Evolutionary conservation across 1,284 basidiomycete species (phyloP).

Genomic region (Lignosus rhinocerotis): DNA sequence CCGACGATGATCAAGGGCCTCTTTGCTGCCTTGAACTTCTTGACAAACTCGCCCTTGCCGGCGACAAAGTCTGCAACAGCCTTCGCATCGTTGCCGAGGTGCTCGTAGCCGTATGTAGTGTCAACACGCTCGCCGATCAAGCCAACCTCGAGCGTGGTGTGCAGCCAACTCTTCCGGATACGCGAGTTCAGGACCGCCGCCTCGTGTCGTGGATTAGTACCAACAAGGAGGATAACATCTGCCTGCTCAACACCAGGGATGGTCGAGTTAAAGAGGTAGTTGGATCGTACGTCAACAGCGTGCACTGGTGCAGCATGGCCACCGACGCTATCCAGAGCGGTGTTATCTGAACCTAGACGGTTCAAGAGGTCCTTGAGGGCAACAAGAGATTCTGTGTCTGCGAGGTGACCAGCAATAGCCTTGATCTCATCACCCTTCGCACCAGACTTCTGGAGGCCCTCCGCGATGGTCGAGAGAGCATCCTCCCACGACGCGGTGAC

Average conservation of each 20-base stretch:
- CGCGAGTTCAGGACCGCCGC: constrained; percentile 97
- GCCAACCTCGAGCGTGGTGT: constrained; percentile 83
- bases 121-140: constrained; percentile 92
- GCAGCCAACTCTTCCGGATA: constrained; percentile 93
- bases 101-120: constrained; percentile 92
- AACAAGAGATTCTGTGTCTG: constrained; percentile 93
- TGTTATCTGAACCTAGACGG: constrained; percentile 94
- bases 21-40: constrained; percentile 90
- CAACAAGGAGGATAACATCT: constrained; percentile 92
- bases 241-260: constrained; percentile 92
- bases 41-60: constrained; percentile 79
- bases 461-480: constrained; percentile 78
- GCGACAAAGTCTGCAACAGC: constrained; percentile 80
- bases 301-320: constrained; percentile 72
- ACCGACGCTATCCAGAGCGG: constrained; percentile 75
- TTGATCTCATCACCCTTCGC: constrained; percentile 96
- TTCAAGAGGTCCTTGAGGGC: constrained; percentile 95
- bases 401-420: constrained; percentile 90
- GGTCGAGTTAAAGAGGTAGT: constrained; percentile 97
- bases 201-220: constrained; percentile 97
- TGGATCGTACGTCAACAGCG: constrained; percentile 91
- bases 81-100: constrained; percentile 81
- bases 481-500: constrained; percentile 93
- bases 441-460: constrained; percentile 79
- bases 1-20: constrained; percentile 94